A percentile compares a stretch with the other conserved stretches of the same genome.
These are phyloP conservation scores for Marasmius fiardii DNA, from an alignment of 1,284 basidiomycete genomes.

Conservation along the genomic window DNA sequence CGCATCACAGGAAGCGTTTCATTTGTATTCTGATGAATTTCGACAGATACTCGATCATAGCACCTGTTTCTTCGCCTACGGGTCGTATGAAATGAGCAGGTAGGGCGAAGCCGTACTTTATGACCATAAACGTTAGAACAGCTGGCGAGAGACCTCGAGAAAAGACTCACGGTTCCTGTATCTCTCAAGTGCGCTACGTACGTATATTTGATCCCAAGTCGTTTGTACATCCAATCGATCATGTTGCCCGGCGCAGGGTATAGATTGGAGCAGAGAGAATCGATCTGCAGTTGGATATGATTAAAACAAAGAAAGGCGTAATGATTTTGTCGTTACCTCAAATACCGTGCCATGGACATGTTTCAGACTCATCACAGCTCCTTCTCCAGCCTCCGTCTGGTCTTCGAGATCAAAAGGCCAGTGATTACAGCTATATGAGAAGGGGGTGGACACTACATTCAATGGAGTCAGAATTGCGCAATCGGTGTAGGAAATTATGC, in stretches of 20 bases:
- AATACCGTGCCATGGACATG: constrained; percentile 52
- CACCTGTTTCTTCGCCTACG: constrained; percentile 72
- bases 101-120: constrained; percentile 76
- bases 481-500: too few relatives aligned
- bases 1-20: background rate
- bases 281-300: constrained; percentile 44
- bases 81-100: constrained; percentile 74
- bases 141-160: background rate
- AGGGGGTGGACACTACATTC: constrained; percentile 62
- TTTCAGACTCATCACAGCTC: background rate
- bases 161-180: constrained; percentile 68
- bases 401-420: background rate
- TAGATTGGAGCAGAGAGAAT: constrained; percentile 63
- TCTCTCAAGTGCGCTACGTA: constrained; percentile 80
- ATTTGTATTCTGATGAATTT: constrained; percentile 52
- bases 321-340: constrained; percentile 30
- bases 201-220: constrained; percentile 65
- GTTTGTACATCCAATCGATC: constrained; percentile 74
- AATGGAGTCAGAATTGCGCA: background rate
- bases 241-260: constrained; percentile 74
- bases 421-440: constrained; percentile 50
- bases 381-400: background rate
- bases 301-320: background rate
- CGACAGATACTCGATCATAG: constrained; percentile 64
- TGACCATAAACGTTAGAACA: too few relatives aligned